Percentiles rank a stretch among this genome's conserved stretches.
phyloP scores from a whole-genome alignment of 2,329 filamentous ascomycete species.

The Sarocladiaceae sp. region DNA sequence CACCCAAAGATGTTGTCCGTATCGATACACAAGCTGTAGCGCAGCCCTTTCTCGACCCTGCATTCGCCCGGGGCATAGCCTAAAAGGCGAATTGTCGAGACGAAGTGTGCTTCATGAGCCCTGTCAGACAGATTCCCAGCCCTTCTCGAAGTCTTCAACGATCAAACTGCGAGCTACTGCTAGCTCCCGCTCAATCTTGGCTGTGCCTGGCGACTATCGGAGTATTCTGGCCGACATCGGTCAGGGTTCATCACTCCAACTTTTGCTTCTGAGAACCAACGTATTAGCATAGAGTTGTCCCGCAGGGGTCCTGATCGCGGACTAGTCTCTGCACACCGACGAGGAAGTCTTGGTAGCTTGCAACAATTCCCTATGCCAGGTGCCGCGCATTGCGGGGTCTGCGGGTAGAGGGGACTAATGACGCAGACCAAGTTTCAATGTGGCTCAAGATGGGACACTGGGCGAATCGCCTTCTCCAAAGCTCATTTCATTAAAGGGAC shows the following conservation, averaged over 20 bases:
- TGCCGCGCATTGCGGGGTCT: conserved; percentile 2
- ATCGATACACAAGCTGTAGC: conserved; percentile 17
- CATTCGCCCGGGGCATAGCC: conserved; percentile 12
- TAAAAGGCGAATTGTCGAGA: background rate
- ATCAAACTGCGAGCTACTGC: background rate
- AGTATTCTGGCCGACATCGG: conserved; percentile 1
- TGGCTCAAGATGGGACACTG: background rate
- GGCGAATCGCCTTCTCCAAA: background rate
- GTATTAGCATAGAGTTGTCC: background rate
- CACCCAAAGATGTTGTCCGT: conserved; percentile 13
- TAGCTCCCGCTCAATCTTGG: conserved; percentile 3
- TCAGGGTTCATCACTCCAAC: background rate
- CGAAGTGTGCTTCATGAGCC: too few species aligned
- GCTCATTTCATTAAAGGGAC: background rate
- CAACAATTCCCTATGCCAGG: background rate
- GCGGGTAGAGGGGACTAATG: background rate
- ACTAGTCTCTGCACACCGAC: too few species aligned
- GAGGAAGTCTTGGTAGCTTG: background rate
- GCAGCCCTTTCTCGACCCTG: conserved; percentile 18
- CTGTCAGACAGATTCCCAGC: too few species aligned
- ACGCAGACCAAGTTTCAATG: conserved; percentile 1
- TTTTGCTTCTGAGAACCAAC: background rate
- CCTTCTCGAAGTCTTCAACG: background rate
- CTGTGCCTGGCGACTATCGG: conserved; percentile 5
- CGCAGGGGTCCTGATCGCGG: too few species aligned